Conservation (phyloP, 1,284 basidiomycete genomes). For the Microbotryum silenes-acaulis region DNA sequence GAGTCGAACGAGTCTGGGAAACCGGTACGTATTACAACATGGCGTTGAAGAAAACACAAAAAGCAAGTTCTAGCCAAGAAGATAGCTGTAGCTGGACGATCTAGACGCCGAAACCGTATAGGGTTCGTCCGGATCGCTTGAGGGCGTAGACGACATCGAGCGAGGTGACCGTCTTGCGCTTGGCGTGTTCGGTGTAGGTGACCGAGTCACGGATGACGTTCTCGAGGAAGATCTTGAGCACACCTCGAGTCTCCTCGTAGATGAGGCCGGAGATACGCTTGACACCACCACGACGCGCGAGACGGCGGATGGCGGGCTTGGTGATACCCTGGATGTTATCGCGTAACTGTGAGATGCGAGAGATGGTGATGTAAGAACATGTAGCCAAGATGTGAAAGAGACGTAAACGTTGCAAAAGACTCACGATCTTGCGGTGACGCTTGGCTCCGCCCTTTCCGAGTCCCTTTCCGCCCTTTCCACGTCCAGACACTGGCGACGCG, state of each 20-base stretch:
- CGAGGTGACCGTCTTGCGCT: slow-evolving; percentile 78
- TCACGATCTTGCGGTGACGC: slow-evolving; percentile 37
- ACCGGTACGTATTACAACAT: too few species aligned
- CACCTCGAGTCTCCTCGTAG: slow-evolving; percentile 86
- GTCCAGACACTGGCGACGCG: slow-evolving; percentile 13
- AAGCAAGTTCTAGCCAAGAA: too few species aligned
- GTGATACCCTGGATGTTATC: slow-evolving; percentile 82
- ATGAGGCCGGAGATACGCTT: slow-evolving; percentile 89
- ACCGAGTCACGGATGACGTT: slow-evolving; percentile 82
- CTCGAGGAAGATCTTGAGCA: slow-evolving; percentile 68
- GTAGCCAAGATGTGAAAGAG: too few species aligned
- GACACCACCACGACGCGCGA: slow-evolving; percentile 89
- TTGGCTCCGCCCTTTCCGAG: slow-evolving; percentile 70
- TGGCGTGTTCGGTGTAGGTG: slow-evolving; percentile 88
- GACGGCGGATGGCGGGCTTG: slow-evolving; percentile 85
- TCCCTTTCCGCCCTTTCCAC: slow-evolving; percentile 56
- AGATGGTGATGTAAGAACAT: too few species aligned
- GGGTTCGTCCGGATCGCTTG: slow-evolving; percentile 79
- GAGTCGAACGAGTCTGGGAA: too few species aligned
- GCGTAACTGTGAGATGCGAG: slow-evolving; percentile 32
- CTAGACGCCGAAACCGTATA: slow-evolving; percentile 70
- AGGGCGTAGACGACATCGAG: slow-evolving; percentile 88
- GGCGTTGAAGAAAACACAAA: too few species aligned
- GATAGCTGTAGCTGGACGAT: too few species aligned
- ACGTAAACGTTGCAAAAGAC: neutral